Evolutionary conservation across 768 basidiomycete species (phyloP), one percentile per base, ranked within the genome.

Genomic region (Crassisporium funariophilum): DNA sequence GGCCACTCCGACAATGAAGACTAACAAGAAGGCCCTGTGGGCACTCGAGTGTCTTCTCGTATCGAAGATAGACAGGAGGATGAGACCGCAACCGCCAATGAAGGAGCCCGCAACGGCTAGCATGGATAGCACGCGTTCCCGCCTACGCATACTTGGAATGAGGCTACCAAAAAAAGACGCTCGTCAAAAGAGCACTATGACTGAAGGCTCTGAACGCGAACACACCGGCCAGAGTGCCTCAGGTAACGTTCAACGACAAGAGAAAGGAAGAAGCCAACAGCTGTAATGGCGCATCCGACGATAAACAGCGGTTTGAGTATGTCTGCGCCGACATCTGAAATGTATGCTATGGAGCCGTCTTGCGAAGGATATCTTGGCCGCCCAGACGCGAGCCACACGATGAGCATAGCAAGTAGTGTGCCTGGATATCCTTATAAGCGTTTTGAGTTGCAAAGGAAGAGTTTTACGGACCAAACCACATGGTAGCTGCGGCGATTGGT

Each of bases 281-380:
- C 82, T 2, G 88, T 88, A 47, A 88, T 75, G 29, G 71, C 68
- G 54, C 82, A 84, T 5, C 82, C 83, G 12, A 75, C 70, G 40
- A 91, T 70, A 57, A 91, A 91, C 27, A 91, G 73, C 3, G 89
- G 88, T 60, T 91, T 90, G 35, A 91, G 68, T 41, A 75, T 71
- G 53, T 76, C 76, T 15, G 89, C 88, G n/a, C 84, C 88, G 25
- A 90, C 66, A 56, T 91, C 87, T 33, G 86, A 88, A 38, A 91
- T 88, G 63, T 85, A 88, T n/a, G 82, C 79, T 41, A 88, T 79
- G 1, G 64, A 63, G 16, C 76, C 76, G 27, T 81, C 74, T 61
- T 77, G 72, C 11, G 83, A 76, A 12, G 72, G 71, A 54, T 84
- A 83, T 57, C 71, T 72, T 7, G 82, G 84, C 22, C 77, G 69